Evolutionary conservation across 2,329 filamentous ascomycete species (phyloP).

Genomic region (Laburnicola sp.): DNA sequence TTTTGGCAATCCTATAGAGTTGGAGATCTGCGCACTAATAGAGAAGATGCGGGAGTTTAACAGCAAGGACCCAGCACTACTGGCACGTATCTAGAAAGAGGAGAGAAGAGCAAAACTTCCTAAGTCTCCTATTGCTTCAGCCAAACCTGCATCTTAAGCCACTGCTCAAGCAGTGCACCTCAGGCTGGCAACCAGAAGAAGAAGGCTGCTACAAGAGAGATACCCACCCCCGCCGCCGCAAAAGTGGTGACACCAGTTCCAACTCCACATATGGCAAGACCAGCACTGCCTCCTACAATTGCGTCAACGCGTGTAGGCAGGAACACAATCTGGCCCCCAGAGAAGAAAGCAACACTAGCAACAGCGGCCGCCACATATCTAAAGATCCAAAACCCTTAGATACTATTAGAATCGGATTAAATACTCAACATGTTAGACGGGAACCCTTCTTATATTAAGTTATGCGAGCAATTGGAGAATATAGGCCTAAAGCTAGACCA

Average conservation of each 20-base stretch:
- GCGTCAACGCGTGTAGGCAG: slow-evolving; percentile 17
- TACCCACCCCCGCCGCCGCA: too few species aligned
- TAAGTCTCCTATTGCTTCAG: slow-evolving; percentile 29
- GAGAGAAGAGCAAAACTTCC: slow-evolving; percentile 48
- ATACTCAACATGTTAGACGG: slow-evolving; percentile 54
- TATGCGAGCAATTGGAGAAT: slow-evolving; percentile 58
- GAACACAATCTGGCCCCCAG: slow-evolving; percentile 55
- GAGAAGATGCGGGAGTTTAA: slow-evolving; percentile 62
- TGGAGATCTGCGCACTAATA: slow-evolving; percentile 59
- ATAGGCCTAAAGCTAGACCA: slow-evolving; percentile 56
- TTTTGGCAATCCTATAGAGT: slow-evolving; percentile 47
- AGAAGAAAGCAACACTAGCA: slow-evolving; percentile 56
- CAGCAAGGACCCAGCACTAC: slow-evolving; percentile 56
- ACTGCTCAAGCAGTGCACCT: slow-evolving; percentile 16
- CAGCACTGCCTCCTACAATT: slow-evolving; percentile 7
- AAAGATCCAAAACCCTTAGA: slow-evolving; percentile 48
- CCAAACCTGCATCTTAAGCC: slow-evolving; percentile 26
- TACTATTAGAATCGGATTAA: slow-evolving; percentile 43
- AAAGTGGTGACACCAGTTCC: slow-evolving; percentile 6
- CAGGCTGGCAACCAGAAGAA: slow-evolving; percentile 26
- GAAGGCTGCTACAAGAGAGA: slow-evolving; percentile 25
- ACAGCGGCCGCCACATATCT: slow-evolving; percentile 55
- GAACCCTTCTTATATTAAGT: slow-evolving; percentile 59
- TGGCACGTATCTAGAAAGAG: slow-evolving; percentile 61
- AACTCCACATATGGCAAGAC: background rate